phyloP scores from a whole-genome alignment of 495 filamentous ascomycete genomes.

The Penicillium bovifimosum region DNA sequence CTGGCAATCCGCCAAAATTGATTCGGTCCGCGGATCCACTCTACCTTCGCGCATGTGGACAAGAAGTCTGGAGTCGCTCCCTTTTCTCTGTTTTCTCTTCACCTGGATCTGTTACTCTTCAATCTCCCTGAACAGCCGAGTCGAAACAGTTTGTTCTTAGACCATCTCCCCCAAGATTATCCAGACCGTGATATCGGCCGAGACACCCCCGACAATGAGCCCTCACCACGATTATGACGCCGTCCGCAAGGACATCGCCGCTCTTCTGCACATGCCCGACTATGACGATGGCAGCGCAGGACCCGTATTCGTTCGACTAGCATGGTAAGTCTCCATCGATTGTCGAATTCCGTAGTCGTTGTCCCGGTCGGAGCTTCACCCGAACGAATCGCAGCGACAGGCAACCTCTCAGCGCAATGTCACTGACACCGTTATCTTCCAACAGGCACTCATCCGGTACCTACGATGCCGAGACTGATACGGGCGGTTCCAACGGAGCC shows the following conservation, averaged over 20 bases:
- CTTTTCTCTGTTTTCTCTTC: conserved; percentile 11
- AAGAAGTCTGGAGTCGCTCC: conserved; percentile 14
- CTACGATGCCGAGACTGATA: conserved; percentile 52
- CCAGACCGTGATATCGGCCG: conserved; percentile 30
- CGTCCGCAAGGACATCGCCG: conserved; percentile 49
- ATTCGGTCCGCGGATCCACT: conserved; percentile 36
- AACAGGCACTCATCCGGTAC: conserved; percentile 55
- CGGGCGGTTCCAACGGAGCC: conserved; percentile 58
- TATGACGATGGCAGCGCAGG: conserved; percentile 61
- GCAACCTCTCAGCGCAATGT: neutral
- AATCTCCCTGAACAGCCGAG: neutral
- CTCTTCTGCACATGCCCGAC: conserved; percentile 50
- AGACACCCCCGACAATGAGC: conserved; percentile 29
- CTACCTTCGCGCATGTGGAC: conserved; percentile 27
- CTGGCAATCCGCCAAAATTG: conserved; percentile 18
- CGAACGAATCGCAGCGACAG: conserved; percentile 4
- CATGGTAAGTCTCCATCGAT: conserved; percentile 43
- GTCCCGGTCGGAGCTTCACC: conserved; percentile 8
- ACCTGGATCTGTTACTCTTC: neutral
- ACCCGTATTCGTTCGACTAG: conserved; percentile 56
- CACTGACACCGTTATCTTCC: conserved; percentile 6
- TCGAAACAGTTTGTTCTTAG: neutral
- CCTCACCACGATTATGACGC: conserved; percentile 42
- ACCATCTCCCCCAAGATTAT: conserved; percentile 6
- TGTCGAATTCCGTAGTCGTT: neutral